Evolutionary conservation across 805 yeast genomes (phyloP).

Genomic region (Candida anglica): DNA sequence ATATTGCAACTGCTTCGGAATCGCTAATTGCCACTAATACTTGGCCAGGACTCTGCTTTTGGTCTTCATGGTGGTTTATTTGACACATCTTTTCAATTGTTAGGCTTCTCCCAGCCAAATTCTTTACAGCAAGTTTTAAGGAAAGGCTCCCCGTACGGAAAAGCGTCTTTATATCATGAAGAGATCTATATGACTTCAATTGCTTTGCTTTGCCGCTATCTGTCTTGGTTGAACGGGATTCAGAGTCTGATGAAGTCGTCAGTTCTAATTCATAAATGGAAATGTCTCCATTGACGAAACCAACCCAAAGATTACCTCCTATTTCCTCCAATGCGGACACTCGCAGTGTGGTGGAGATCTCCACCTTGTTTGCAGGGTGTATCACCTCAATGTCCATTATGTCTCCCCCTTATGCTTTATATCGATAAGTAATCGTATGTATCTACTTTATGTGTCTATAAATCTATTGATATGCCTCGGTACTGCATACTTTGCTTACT

Average conservation of each 20-base stretch:
- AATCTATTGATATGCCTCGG: no score
- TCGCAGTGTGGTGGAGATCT: slow-evolving; percentile 16
- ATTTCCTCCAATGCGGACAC: slow-evolving; percentile 21
- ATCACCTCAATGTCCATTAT: slow-evolving; percentile 36
- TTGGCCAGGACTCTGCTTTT: no score
- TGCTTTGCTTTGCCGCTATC: no score
- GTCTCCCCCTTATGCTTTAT: no score
- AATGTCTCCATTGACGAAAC: slow-evolving; percentile 31
- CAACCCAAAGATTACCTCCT: slow-evolving; percentile 21
- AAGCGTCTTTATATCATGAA: slow-evolving; percentile 2
- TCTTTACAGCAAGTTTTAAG: background rate
- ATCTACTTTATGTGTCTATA: no score
- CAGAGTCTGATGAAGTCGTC: no score
- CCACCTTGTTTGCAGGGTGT: slow-evolving; percentile 32
- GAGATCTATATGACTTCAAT: slow-evolving; percentile 2
- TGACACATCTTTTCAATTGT: no score
- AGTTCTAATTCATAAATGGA: slow-evolving; percentile 1
- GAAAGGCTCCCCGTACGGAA: background rate
- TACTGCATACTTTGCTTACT: no score
- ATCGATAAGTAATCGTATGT: no score
- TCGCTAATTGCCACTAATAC: slow-evolving; percentile 20
- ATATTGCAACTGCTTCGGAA: no score
- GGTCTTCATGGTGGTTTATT: no score
- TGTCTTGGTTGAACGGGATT: no score
- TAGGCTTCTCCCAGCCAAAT: background rate